Evolutionary conservation across 208 protist genomes (phyloP), one percentile per base, ranked within the genome.

Genomic region (Trypanosomatidae sp.): DNA sequence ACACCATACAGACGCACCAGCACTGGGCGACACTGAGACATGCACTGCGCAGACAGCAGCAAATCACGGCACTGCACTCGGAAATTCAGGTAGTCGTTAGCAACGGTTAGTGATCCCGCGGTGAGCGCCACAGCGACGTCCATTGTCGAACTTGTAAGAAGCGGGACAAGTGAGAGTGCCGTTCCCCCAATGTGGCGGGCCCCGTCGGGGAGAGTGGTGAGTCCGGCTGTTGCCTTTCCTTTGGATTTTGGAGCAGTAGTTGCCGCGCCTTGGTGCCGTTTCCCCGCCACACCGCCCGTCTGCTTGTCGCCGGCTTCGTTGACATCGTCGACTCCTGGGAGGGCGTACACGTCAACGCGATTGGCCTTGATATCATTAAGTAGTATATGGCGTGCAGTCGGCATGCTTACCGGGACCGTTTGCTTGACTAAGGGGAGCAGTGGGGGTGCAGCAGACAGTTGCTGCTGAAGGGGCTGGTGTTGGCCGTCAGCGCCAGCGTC

Each of bases 21-120:
- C 62, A 80, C 64, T 3, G 76, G 76, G 1, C 76, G 76, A 62
- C 65, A 73, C 70, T 76, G 55, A 30, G 73, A 52, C 65, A 80
- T 36, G 39, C 36, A 66, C 67, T 71, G 19, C 36, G 70, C 33
- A 12, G 70, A 69, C 36, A 80, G 66, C 47, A 80, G 58, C 39
- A 67, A 65, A 10, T 76, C 58, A 22, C 66, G 70, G 50, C 70
- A 80, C 49, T 68, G 73, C 70, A 80, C 76, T 41, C 69, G 70
- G 10, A 80, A 69, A 47, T 50, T 52, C 53, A 80, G 30, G 43
- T 22, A 62, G 41, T 64, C 55, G 49, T 41, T 43, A 3, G 39
- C n/a, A 62, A 36, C 39, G 41, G 33, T 9, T 3, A 50, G 55
- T 17, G 68, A 64, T 22, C 49, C 76, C 19, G 60, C 39, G 22